phyloP scores from a whole-genome alignment of 805 yeast genomes.

The Priceomyces medius region DNA sequence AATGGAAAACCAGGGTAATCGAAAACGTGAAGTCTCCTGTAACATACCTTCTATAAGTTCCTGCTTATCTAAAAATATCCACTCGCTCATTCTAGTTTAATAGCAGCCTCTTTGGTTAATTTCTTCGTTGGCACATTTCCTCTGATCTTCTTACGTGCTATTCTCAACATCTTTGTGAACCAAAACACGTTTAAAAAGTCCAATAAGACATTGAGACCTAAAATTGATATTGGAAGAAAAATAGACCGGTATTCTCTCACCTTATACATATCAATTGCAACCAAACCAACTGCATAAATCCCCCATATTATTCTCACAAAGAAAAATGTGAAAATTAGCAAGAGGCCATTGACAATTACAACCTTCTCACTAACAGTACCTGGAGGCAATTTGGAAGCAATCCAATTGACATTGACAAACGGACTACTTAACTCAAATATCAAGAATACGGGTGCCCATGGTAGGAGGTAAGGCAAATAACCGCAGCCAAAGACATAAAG shows the following conservation, averaged over 20 bases:
- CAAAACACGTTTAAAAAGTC: slow-evolving; percentile 73
- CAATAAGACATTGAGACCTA: slow-evolving; percentile 60
- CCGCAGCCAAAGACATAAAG: slow-evolving; percentile 66
- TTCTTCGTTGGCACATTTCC: slow-evolving; percentile 13
- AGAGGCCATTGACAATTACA: slow-evolving; percentile 69
- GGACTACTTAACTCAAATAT: slow-evolving; percentile 90
- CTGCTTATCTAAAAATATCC: neutral
- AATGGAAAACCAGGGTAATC: too few species aligned
- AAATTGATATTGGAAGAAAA: slow-evolving; percentile 48
- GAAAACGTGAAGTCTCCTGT: too few species aligned
- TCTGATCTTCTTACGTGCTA: slow-evolving; percentile 55
- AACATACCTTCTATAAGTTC: too few species aligned
- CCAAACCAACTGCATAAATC: slow-evolving; percentile 59
- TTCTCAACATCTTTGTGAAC: slow-evolving; percentile 81
- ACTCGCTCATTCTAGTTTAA: slow-evolving; percentile 14
- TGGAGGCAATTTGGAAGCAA: slow-evolving; percentile 70
- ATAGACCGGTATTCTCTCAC: slow-evolving; percentile 46
- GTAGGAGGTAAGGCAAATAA: slow-evolving; percentile 71
- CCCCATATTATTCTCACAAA: slow-evolving; percentile 84
- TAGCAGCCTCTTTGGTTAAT: slow-evolving; percentile 17
- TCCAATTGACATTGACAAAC: slow-evolving; percentile 93
- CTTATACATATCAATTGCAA: slow-evolving; percentile 47
- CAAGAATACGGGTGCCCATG: slow-evolving; percentile 79
- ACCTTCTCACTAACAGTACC: slow-evolving; percentile 57
- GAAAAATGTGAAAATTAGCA: slow-evolving; percentile 70